Base-by-base conservation (phyloP, 768 basidiomycete genomes). In the Inosperma sp. region DNA sequence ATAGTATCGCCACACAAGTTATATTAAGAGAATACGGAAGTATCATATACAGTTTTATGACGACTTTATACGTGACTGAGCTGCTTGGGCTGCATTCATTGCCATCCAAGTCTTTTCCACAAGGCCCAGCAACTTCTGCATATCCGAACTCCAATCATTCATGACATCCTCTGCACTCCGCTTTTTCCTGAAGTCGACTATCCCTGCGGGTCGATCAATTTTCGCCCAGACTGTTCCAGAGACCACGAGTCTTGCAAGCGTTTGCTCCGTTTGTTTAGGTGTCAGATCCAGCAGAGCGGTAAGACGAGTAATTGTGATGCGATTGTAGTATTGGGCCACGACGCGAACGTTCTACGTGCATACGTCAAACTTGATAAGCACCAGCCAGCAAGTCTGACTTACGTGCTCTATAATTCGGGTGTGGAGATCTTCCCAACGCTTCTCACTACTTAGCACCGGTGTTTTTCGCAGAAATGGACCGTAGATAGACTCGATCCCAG, bases 81-180 rank as follows among this genome's bases (percentile, higher is more conserved):
- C 89, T 40, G 90, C 89, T 64, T 88, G 81, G 9, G 90, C 89
- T 27, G 90, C 89, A 57, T 92, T 92, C 79, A 93, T 85, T 30
- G 86, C 87, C 90, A 93, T 93, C 90, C 94, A 96, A n/a, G 92
- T 93, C 80, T 97, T 97, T 73, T 99, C 96, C 12, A 93, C 89
- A 34, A 96, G 69, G 14, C 87, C 81, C 53, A 99, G 75, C 62
- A 99, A 71, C 70, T 88, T 93, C 61, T 86, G 88, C 80, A 99
- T 92, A 62, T 98, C 94, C 17, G 84, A 88, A 68, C 92, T 94
- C 95, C 96, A 99, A 55, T 92, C 91, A 63, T 98, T 98, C 85
- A 99, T 86, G 5, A 93, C 86, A 60, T 96, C 93, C 63, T 97
- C 94, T 2, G 89, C 81, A 48, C 77, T 84, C 57, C 83, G 82